A percentile compares a stretch with the other conserved stretches of the same genome.
Evolutionary conservation across 2,329 filamentous ascomycete species (phyloP).

Genomic region (Lanzia echinophila): DNA sequence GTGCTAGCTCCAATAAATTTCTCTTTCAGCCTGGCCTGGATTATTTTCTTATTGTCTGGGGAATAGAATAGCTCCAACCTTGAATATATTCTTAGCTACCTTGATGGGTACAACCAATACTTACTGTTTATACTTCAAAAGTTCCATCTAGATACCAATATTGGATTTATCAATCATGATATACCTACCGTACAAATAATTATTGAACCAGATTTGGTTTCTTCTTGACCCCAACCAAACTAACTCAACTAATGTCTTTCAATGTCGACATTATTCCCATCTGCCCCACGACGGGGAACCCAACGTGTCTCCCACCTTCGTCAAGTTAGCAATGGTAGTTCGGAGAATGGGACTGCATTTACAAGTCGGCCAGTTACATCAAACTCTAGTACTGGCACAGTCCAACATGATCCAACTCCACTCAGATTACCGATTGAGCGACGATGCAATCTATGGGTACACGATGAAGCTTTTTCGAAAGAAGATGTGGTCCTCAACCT

Average conservation of each 20-base stretch:
- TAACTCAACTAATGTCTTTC: constrained; percentile 14
- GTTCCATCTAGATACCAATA: not conserved
- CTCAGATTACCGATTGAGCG: constrained; percentile 21
- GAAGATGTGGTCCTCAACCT: constrained; percentile 78
- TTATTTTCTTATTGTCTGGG: not conserved
- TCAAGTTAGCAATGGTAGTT: constrained; percentile 28
- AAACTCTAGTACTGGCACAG: constrained; percentile 22
- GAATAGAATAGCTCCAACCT: not conserved
- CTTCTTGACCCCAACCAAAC: not conserved
- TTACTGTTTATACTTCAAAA: not conserved
- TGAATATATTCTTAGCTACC: not conserved
- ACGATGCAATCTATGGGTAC: constrained; percentile 30
- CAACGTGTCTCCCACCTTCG: constrained; percentile 27
- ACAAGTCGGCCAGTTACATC: constrained; percentile 21
- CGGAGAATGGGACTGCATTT: constrained; percentile 14
- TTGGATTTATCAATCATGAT: constrained; percentile 16
- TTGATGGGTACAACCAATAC: not conserved
- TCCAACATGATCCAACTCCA: constrained; percentile 18
- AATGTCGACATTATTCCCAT: constrained; percentile 23
- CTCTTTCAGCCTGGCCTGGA: too few relatives aligned
- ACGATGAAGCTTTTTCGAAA: constrained; percentile 63
- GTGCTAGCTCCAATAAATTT: too few relatives aligned
- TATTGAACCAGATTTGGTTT: not conserved
- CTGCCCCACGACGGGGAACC: constrained; percentile 23
- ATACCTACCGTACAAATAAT: constrained; percentile 2